Evolutionary conservation across 148 eudicot genomes (phyloP).

Genomic region (Fallopia convolvulus): DNA sequence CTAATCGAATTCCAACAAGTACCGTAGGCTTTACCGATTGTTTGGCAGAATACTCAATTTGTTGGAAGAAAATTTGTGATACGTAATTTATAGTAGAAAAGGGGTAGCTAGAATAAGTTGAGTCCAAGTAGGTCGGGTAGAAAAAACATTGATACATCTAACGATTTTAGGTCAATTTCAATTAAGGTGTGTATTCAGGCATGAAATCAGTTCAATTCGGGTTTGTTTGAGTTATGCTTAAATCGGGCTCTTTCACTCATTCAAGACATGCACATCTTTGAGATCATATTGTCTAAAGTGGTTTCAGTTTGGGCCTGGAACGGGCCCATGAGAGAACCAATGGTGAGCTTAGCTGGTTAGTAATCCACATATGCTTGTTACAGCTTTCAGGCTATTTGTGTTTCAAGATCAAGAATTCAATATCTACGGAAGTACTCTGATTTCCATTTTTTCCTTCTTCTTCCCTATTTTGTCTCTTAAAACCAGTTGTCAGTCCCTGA

Average conservation of each 20-base stretch:
- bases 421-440: too few relatives aligned
- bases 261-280: not conserved
- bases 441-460: too few relatives aligned
- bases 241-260: not conserved
- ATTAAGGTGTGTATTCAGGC: too few relatives aligned
- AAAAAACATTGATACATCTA: too few relatives aligned
- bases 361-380: not conserved
- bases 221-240: not conserved
- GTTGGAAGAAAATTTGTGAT: too few relatives aligned
- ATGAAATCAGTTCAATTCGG: too few relatives aligned
- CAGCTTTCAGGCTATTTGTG: not conserved
- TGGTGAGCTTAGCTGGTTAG: not conserved
- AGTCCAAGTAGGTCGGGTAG: not conserved
- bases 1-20: not conserved
- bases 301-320: not conserved
- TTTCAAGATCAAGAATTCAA: too few relatives aligned
- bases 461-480: too few relatives aligned
- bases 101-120: not conserved
- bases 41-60: too few relatives aligned
- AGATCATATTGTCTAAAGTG: not conserved
- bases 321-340: not conserved
- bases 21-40: not conserved
- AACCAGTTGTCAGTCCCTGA: too few relatives aligned
- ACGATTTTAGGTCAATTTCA: too few relatives aligned
- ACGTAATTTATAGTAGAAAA: too few relatives aligned